Evolutionary conservation across 495 filamentous ascomycete genomes (phyloP), one percentile per base, ranked within the genome.

Genomic region (Cudoniella acicularis): DNA sequence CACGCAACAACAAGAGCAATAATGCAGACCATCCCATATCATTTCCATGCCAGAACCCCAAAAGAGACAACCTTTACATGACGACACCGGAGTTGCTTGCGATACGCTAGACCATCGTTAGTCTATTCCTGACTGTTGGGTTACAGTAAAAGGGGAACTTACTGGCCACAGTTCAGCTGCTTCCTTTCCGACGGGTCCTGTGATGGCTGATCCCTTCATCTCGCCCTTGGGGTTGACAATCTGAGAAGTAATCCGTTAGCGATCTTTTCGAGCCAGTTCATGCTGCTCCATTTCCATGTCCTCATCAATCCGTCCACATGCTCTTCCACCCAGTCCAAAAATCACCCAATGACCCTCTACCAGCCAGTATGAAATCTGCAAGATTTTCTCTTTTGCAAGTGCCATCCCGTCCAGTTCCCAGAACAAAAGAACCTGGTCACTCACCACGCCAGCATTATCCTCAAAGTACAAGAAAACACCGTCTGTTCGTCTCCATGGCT

Each of bases 151-250:
- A 36, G 47, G 40, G 13, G n/a, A 59, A 79, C 87, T 77, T 81
- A 93, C 89, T 76, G 94, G 94, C 94, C 94, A 98, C 72, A 98
- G 85, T 82, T 98, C 94, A 76, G 94, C 94, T 75, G 94, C 95
- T 79, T 98, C 94, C 87, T 98, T 99, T 75, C 95, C 94, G 73
- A 99, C 95, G 56, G 95, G 95, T 57, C 94, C 94, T 66, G 94
- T 99, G 73, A 99, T 98, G 75, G 94, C 94, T 61, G 90, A 96
- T 73, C 94, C 94, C 86, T 99, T 99, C 94, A 99, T 99, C 83
- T 99, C 94, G 80, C 94, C 94, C 87, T 99, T 99, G 78, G 92
- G 91, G 84, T 99, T 99, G 83, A 99, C 95, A 72, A 98, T 99
- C 92, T 96, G 72, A 46, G 50, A 57, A 16, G 22, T 20, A 54